A percentile compares a stretch with the other conserved stretches of the same genome.
These are phyloP conservation scores for Zopfia rhizophila DNA, from an alignment of 2,329 filamentous ascomycete species.

Conservation along the genomic window DNA sequence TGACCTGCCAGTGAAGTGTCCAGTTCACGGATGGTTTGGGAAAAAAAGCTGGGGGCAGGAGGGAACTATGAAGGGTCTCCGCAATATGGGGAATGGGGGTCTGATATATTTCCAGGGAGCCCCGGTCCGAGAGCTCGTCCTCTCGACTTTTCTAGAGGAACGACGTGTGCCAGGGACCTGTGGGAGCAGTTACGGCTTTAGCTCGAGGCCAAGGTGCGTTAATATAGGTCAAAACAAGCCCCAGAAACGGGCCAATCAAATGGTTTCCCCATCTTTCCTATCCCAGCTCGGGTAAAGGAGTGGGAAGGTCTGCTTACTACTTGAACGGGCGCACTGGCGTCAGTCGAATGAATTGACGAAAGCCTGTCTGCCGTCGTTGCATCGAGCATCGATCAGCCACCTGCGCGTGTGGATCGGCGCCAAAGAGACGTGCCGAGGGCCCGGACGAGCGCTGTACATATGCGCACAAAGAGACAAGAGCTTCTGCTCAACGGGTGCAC, in stretches of 20 bases:
- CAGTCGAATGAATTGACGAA: constrained; percentile 38
- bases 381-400: constrained; percentile 30
- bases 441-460: constrained; percentile 32
- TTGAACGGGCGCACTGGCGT: constrained; percentile 27
- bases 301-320: not conserved
- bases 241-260: constrained; percentile 42
- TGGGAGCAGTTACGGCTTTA: constrained; percentile 31
- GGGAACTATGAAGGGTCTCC: constrained; percentile 13
- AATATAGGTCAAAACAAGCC: constrained; percentile 43
- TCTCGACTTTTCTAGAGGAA: constrained; percentile 26
- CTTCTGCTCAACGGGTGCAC: constrained; percentile 19
- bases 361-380: constrained; percentile 12
- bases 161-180: constrained; percentile 45
- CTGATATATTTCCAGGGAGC: constrained; percentile 44
- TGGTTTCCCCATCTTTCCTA: constrained; percentile 39
- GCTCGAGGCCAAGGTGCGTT: constrained; percentile 30
- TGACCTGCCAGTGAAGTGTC: constrained; percentile 10
- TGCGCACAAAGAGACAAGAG: constrained; percentile 21
- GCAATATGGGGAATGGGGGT: constrained; percentile 41
- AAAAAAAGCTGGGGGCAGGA: constrained; percentile 37
- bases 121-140: constrained; percentile 35
- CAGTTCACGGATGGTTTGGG: constrained; percentile 10
- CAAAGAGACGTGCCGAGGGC: constrained; percentile 38
- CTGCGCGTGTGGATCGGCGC: constrained; percentile 40
- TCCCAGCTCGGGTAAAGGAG: constrained; percentile 48